Base-by-base conservation (phyloP, 805 yeast genomes). In the Candida insectalens region DNA sequence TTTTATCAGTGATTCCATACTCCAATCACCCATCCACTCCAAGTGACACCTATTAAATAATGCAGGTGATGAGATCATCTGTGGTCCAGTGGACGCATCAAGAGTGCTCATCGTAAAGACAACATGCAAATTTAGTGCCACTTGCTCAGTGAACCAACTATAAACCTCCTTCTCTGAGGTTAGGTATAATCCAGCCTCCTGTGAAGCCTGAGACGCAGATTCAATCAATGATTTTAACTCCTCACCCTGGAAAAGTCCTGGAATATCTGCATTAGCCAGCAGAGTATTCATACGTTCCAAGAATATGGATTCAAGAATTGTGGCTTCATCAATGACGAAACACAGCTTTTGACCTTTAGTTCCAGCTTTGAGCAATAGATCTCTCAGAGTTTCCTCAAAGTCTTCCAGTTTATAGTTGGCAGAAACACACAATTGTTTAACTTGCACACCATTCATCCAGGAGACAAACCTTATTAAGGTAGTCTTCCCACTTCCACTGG, bases 211-310 rank as follows among this genome's bases (percentile, higher is more conserved):
- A 8, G 64, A 55, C 37, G 94, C 76, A 2, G 68, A 44, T 2
- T 53, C 54, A 61, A 82, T 59, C 36, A 88, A 57, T 2, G 62
- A 38, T 1, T 57, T 58, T 33, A 62, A 67, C 6, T 83, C 88
- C 7, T 83, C 94, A 0, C 77, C 87, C 36, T 73, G 82, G 52
- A 84, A 89, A 10, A 89, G 59, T 4, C 95, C 96, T 1, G 96
- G 96, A 25, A 87, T 68, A 47, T 89, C 96, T 0, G 95, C 83
- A 54, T 89, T 89, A 0, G 96, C 96, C 25, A 89, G 64, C n/a
- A 89, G 59, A 0, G 95, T 83, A 46, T 89, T 89, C 92, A 89
- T 85, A 40, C 95, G 62, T 53, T 89, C 97, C 20, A 89, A 56
- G 48, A 88, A 89, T 0, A 92, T 64, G 0, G 94, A 65, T 22